Conservation (phyloP, 2,329 filamentous ascomycete species). For the Aspergillus calidoustus region DNA sequence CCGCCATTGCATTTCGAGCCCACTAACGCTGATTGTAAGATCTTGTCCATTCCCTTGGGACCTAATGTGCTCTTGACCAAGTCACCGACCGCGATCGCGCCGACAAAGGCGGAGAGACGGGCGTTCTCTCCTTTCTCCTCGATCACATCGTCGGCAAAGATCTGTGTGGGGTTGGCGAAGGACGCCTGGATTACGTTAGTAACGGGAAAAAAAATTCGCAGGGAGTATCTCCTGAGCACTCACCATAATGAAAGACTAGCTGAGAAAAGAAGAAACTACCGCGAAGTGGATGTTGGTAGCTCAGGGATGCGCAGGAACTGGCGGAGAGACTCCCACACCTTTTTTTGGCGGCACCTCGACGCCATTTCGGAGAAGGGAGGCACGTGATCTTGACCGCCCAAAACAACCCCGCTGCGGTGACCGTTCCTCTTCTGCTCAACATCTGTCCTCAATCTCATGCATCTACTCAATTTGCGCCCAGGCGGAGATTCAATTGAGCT, state of each 20-base stretch:
- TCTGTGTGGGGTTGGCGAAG: constrained; percentile 81
- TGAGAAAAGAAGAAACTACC: constrained; percentile 26
- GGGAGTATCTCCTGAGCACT: neutral
- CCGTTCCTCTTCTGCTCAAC: neutral
- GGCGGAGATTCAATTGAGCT: too few relatives aligned
- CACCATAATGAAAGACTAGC: constrained; percentile 36
- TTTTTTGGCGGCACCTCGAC: neutral
- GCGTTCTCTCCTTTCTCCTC: constrained; percentile 99
- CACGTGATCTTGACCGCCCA: neutral
- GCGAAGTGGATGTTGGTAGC: constrained; percentile 24
- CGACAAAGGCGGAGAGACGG: constrained; percentile 95
- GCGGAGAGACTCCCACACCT: constrained; percentile 17
- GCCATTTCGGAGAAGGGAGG: constrained; percentile 2
- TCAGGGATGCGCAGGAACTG: constrained; percentile 24
- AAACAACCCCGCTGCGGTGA: neutral
- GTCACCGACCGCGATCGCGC: constrained; percentile 96
- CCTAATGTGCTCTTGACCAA: constrained; percentile 96
- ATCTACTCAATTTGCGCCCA: neutral
- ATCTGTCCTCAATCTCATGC: neutral
- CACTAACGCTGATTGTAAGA: constrained; percentile 88
- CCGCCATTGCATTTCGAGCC: constrained; percentile 21
- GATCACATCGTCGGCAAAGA: constrained; percentile 95
- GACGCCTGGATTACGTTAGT: constrained; percentile 36
- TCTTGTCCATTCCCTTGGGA: constrained; percentile 99
- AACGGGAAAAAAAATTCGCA: constrained; percentile 8